Base-by-base conservation (phyloP, 345 rosid genomes). In the Dimocarpus longan region DNA sequence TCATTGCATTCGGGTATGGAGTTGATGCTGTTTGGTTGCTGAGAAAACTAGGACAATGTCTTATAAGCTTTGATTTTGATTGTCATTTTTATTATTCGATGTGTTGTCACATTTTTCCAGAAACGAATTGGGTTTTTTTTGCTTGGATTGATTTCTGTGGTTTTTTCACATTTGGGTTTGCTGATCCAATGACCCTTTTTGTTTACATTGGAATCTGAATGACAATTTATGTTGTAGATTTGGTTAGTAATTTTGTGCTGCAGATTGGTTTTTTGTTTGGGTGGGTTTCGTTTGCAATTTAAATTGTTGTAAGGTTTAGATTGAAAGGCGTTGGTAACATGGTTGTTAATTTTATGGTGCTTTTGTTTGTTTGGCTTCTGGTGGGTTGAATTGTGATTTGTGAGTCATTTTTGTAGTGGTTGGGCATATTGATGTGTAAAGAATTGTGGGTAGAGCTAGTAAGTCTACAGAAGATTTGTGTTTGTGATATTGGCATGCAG, bases 31-130 rank as follows among this genome's bases (percentile, higher is more conserved):
- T n/a, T 77, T 80, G 80, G 59, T 59, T 50, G 77, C 65, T 73
- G 74, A 71, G 77, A 70, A 79, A 85, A 57, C 46, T 62, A n/a
- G 44, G 13, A 60, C 50, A 15, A 65, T 65, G 68, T 66, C 42
- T 16, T 66, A 15, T 8, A 66, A 39, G 16, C 19, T 32, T 5
- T 42, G 21, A 65, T 65, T 24, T 65, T 28, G 42, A 28, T 65
- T 65, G 39, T 10, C 68, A 12, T 24, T 24, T 65, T 39, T 15
- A 66, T 66, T 32, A 28, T 66, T 32, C 6, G 10, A 5, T 66
- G 5, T 66, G 40, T 66, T 22, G 15, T 37, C 70, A 66, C 2
- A 19, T 16, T 32, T 32, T 66, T 21, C 46, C 21, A 28, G 43
- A 21, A 21, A 22, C 65, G 22, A 19, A 60, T 19, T n/a, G 28